A percentile compares a stretch with the other conserved stretches of the same genome.
These are phyloP conservation scores for Tephrocybe rancida DNA, from an alignment of 768 basidiomycete species.

Conservation along the genomic window DNA sequence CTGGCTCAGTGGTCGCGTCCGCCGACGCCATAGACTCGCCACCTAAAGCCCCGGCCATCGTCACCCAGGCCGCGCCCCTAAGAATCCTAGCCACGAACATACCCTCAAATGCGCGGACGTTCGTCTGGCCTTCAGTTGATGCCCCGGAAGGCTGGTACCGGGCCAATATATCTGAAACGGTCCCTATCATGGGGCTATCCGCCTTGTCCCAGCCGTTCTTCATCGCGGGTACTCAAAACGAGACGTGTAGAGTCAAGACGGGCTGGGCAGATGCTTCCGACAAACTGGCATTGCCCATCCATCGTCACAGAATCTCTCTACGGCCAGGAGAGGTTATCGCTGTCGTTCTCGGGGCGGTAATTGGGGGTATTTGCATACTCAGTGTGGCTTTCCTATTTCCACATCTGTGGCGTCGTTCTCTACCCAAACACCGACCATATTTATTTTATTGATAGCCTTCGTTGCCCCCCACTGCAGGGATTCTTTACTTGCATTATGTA, in stretches of 20 bases:
- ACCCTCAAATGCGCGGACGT: conserved; percentile 20
- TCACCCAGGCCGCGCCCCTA: conserved; percentile 21
- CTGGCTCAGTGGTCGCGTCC: not conserved
- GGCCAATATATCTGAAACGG: conserved; percentile 25
- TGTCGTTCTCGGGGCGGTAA: conserved; percentile 23
- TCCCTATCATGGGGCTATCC: conserved; percentile 14
- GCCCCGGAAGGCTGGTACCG: conserved; percentile 35
- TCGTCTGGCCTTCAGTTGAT: conserved; percentile 32
- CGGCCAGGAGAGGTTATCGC: conserved; percentile 20
- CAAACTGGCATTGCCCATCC: not conserved
- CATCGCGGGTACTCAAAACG: conserved; percentile 24
- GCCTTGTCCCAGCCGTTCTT: conserved; percentile 31
- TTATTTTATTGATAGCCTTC: conserved; percentile 6
- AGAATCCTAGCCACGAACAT: conserved; percentile 26
- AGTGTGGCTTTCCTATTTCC: conserved; percentile 24
- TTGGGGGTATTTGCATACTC: conserved; percentile 17
- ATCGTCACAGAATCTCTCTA: conserved; percentile 4
- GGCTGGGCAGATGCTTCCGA: not conserved
- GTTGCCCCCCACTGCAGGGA: not conserved
- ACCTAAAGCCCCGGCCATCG: not conserved
- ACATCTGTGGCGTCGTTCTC: conserved; percentile 24
- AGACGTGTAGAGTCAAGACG: conserved; percentile 16
- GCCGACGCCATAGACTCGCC: not conserved
- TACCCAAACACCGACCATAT: conserved; percentile 14
- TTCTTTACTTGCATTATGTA: not conserved